Evolutionary conservation across 2,329 filamentous ascomycete species (phyloP).

Genomic region (Penicillium expansum): DNA sequence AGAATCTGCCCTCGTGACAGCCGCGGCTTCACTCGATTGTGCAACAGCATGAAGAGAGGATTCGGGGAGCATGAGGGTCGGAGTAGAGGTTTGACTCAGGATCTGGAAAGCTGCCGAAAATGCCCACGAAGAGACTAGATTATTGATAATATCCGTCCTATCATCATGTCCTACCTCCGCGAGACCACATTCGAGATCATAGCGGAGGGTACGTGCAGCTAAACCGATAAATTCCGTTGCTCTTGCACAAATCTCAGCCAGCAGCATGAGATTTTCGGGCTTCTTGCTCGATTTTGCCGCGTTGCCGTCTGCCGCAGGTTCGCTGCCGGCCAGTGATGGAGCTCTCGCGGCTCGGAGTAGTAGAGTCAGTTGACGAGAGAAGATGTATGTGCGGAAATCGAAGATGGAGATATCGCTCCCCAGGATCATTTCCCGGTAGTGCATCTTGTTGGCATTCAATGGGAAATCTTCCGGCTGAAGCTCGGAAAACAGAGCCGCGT

Average conservation of each 20-base stretch:
- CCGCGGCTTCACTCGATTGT: conserved; percentile 23
- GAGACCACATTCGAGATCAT: conserved; percentile 69
- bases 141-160: conserved; percentile 40
- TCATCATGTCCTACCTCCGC: conserved; percentile 37
- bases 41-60: conserved; percentile 35
- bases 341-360: conserved; percentile 77
- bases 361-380: conserved; percentile 80
- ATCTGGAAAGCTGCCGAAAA: conserved; percentile 46
- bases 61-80: conserved; percentile 36
- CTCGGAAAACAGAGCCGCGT: conserved; percentile 29
- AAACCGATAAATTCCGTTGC: conserved; percentile 80
- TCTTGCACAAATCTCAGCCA: conserved; percentile 83
- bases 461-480: conserved; percentile 38
- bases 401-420: conserved; percentile 94
- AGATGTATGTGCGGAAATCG: conserved; percentile 92
- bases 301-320: conserved; percentile 35
- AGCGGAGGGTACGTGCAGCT: conserved; percentile 73
- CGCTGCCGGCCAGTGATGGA: conserved; percentile 34
- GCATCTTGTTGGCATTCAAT: conserved; percentile 62
- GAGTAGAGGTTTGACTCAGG: conserved; percentile 41
- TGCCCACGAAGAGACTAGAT: conserved; percentile 49
- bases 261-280: conserved; percentile 69
- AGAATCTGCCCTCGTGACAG: conserved; percentile 20
- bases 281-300: conserved; percentile 56
- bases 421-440: conserved; percentile 87